These are phyloP conservation scores for Penicillium desertorum DNA, from an alignment of 495 filamentous ascomycete species.

Conservation along the genomic window DNA sequence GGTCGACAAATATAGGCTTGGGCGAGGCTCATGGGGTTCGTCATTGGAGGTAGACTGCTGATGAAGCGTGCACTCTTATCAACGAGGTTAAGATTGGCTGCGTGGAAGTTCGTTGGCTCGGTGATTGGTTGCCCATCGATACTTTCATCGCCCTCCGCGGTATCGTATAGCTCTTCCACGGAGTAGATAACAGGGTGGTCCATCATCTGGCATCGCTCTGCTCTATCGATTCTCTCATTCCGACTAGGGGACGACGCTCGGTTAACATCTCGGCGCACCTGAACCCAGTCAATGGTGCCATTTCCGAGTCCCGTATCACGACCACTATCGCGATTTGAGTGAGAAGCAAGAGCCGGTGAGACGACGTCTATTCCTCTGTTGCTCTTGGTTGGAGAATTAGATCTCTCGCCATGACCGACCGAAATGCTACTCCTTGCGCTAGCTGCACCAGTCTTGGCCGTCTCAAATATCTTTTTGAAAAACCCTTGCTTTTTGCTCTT, in stretches of 20 bases:
- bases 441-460: slow-evolving; percentile 90
- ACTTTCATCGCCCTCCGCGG: slow-evolving; percentile 87
- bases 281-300: slow-evolving; percentile 81
- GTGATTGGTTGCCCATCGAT: slow-evolving; percentile 77
- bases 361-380: slow-evolving; percentile 36
- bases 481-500: slow-evolving; percentile 92
- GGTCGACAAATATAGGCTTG: slow-evolving; percentile 93
- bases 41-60: slow-evolving; percentile 83
- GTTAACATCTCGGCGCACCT: slow-evolving; percentile 93
- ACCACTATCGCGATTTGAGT: slow-evolving; percentile 48
- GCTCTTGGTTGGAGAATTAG: slow-evolving; percentile 51
- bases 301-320: slow-evolving; percentile 65
- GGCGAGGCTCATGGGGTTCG: slow-evolving; percentile 78
- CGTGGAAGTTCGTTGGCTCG: slow-evolving; percentile 80
- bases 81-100: slow-evolving; percentile 77
- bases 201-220: slow-evolving; percentile 93
- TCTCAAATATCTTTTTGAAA: slow-evolving; percentile 93
- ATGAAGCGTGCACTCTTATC: slow-evolving; percentile 96
- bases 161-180: slow-evolving; percentile 81
- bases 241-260: slow-evolving; percentile 87
- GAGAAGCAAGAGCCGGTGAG: slow-evolving; percentile 35
- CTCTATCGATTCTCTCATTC: slow-evolving; percentile 80
- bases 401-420: slow-evolving; percentile 53
- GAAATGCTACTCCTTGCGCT: slow-evolving; percentile 84
- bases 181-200: slow-evolving; percentile 84